phyloP scores from a whole-genome alignment of 495 filamentous ascomycete genomes.

The Penicillium maclennaniae region DNA sequence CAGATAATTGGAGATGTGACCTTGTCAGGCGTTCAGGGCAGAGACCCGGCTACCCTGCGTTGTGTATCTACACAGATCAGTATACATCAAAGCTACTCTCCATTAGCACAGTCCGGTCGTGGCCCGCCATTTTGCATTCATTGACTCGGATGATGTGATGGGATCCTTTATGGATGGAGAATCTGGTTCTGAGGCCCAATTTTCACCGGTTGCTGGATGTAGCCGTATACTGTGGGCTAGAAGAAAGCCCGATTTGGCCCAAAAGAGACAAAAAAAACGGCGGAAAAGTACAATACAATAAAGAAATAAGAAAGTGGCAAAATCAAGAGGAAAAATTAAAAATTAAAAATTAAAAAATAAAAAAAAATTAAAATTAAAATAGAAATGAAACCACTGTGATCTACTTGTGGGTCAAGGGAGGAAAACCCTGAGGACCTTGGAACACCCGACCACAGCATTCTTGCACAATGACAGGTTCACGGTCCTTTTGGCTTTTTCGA shows the following conservation, averaged over 20 bases:
- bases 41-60: no score
- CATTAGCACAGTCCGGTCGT: background rate
- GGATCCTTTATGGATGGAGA: slow-evolving; percentile 4
- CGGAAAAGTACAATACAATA: slow-evolving; percentile 15
- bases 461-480: background rate
- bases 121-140: slow-evolving; percentile 3
- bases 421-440: slow-evolving; percentile 16
- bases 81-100: background rate
- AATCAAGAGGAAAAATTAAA: slow-evolving; percentile 12
- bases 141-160: slow-evolving; percentile 13
- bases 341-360: slow-evolving; percentile 6
- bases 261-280: slow-evolving; percentile 7
- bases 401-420: background rate
- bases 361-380: slow-evolving; percentile 17
- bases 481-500: background rate
- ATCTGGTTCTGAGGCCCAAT: slow-evolving; percentile 16
- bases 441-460: background rate
- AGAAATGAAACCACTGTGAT: slow-evolving; percentile 2
- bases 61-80: background rate
- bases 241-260: slow-evolving; percentile 7
- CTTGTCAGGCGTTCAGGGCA: background rate
- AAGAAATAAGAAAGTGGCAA: no score
- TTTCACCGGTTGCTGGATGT: slow-evolving; percentile 18
- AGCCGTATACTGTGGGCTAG: slow-evolving; percentile 3
- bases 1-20: background rate